These are phyloP conservation scores for Podila minutissima DNA, from an alignment of 192 early-diverging fungal genomes.

Conservation along the genomic window DNA sequence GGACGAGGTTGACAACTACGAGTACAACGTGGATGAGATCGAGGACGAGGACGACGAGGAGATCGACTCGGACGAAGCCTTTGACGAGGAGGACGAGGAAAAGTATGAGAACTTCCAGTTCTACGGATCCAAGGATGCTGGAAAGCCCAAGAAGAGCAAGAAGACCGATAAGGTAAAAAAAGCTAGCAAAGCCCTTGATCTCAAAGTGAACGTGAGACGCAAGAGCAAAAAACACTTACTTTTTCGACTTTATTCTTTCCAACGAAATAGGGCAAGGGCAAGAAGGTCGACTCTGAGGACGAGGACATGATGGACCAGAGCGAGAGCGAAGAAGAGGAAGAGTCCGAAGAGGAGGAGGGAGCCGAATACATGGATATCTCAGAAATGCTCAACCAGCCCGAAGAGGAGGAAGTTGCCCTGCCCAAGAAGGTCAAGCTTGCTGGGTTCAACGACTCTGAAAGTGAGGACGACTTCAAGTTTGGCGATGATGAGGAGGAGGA, in stretches of 20 bases:
- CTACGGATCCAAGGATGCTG: slow-evolving; percentile 61
- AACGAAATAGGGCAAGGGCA: slow-evolving; percentile 9
- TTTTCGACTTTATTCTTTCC: too few relatives aligned
- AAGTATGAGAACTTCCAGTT: slow-evolving; percentile 78
- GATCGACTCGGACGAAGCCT: slow-evolving; percentile 92
- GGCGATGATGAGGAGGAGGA: slow-evolving; percentile 22
- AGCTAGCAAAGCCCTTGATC: neutral
- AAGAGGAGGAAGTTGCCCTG: slow-evolving; percentile 34
- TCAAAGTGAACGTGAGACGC: neutral
- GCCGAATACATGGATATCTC: slow-evolving; percentile 50
- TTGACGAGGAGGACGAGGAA: slow-evolving; percentile 87
- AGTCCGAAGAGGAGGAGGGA: slow-evolving; percentile 50
- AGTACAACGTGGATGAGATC: slow-evolving; percentile 81
- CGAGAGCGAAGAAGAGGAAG: slow-evolving; percentile 52
- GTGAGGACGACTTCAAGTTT: slow-evolving; percentile 47
- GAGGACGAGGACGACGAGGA: slow-evolving; percentile 94
- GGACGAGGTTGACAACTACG: slow-evolving; percentile 72
- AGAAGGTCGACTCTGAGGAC: slow-evolving; percentile 28
- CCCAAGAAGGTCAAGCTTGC: slow-evolving; percentile 54
- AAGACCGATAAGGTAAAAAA: slow-evolving; percentile 18
- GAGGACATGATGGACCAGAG: slow-evolving; percentile 50
- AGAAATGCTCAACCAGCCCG: slow-evolving; percentile 46
- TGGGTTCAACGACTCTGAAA: slow-evolving; percentile 49
- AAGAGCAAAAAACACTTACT: neutral
- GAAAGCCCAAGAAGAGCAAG: slow-evolving; percentile 36